phyloP scores from a whole-genome alignment of 1,284 basidiomycete genomes.

The Rhodotorula sp. region DNA sequence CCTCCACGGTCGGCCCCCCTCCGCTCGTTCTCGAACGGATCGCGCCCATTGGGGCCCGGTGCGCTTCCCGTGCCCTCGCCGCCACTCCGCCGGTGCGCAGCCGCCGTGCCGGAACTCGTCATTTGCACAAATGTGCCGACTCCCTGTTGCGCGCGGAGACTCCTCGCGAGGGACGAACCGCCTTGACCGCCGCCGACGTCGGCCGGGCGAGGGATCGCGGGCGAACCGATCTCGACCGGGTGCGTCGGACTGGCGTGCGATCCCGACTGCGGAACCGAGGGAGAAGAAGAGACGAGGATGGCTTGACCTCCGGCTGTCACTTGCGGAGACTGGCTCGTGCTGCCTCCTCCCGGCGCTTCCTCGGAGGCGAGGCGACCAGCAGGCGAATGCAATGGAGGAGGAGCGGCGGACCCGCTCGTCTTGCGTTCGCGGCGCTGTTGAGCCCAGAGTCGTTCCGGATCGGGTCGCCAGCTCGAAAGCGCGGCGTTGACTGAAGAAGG shows the following conservation, averaged over 20 bases:
- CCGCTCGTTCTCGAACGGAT: not conserved
- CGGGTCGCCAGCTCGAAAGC: slow-evolving; percentile 26
- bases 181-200: not conserved
- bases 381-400: no score
- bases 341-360: not conserved
- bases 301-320: not conserved
- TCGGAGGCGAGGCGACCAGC: no score
- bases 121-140: not conserved
- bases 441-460: slow-evolving; percentile 28
- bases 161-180: not conserved
- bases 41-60: slow-evolving; percentile 2
- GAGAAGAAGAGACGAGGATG: not conserved
- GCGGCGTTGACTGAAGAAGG: slow-evolving; percentile 16
- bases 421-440: slow-evolving; percentile 17
- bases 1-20: not conserved
- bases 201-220: slow-evolving; percentile 1
- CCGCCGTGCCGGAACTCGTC: not conserved
- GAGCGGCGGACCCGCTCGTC: slow-evolving; percentile 1
- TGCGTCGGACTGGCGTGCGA: not conserved
- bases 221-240: slow-evolving; percentile 21
- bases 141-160: not conserved
- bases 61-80: not conserved
- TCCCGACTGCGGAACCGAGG: not conserved
- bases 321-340: not conserved
- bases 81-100: not conserved